Base-by-base conservation (phyloP, 2,329 filamentous ascomycete genomes). In the Aureobasidium mangrovei region DNA sequence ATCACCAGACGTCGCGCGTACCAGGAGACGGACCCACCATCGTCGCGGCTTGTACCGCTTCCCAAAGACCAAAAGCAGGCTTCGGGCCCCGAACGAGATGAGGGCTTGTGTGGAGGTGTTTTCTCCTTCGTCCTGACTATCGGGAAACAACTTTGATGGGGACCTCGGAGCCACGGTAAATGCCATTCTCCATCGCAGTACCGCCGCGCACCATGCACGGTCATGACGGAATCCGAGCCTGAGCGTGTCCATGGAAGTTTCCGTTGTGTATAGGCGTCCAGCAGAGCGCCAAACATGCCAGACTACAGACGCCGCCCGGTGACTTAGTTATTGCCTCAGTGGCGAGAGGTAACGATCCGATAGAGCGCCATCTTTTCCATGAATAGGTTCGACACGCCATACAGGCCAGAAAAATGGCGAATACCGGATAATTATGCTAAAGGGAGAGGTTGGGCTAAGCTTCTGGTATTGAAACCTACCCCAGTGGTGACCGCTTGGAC, bases 1-100 rank as follows among this genome's bases (percentile, higher is more conserved):
- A 36, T 49, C 46, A 39, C 27, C 46, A 49, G 46, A 49, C 35
- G 40, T 31, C 27, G n/a, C 46, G n/a, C 40, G 35, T 32, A 27
- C 27, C 26, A 49, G 27, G n/a, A 49, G 27, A 32, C 6, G 32
- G 35, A 26, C 26, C 31, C 46, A 49, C 27, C 5, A 41, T 41
- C 39, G 27, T 26, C n/a, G 8, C 46, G 46, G 35, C n/a, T 39
- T 26, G 27, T 32, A 40, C 46, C 46, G 46, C n/a, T 6, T 8
- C 27, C 5, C 35, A 40, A 26, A 27, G 46, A 40, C 46, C 36
- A 49, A 4, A 32, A 32, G 28, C 35, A 49, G 8, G 36, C 35
- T 38, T 32, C 36, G 18, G 27, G 26, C 18, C 10, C 29, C 24
- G 44, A 26, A 36, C 12, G 24, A 10, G 10, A 46, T 8, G 33